Percentiles rank a stretch among this genome's conserved stretches.
phyloP scores from a whole-genome alignment of 2,329 filamentous ascomycete genomes.

The Phaeosphaeriaceae sp. region DNA sequence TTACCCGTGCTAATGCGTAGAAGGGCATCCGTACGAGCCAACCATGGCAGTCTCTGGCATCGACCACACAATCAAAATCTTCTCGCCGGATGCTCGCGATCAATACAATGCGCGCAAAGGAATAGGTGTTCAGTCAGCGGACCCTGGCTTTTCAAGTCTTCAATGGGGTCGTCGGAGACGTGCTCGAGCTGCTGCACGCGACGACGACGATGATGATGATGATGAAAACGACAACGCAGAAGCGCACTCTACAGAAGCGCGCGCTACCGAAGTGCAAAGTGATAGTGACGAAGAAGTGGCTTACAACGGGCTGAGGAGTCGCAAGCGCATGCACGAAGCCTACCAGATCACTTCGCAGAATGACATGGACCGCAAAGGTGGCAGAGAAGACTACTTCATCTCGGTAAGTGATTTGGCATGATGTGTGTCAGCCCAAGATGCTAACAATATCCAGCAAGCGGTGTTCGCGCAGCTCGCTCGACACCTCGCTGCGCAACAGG shows the following conservation, averaged over 20 bases:
- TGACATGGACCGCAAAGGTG: slow-evolving; percentile 65
- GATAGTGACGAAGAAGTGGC: slow-evolving; percentile 50
- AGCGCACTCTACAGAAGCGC: slow-evolving; percentile 9
- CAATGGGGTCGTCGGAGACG: slow-evolving; percentile 29
- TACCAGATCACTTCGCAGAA: slow-evolving; percentile 70
- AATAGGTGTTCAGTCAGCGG: slow-evolving; percentile 62
- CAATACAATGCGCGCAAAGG: slow-evolving; percentile 65
- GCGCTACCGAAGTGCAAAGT: slow-evolving; percentile 17
- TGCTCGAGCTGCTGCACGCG: slow-evolving; percentile 9
- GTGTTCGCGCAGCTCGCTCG: slow-evolving; percentile 47
- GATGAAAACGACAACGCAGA: not conserved
- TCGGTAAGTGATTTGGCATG: slow-evolving; percentile 53
- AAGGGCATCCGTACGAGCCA: slow-evolving; percentile 71
- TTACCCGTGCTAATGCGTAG: slow-evolving; percentile 16
- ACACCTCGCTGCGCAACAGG: slow-evolving; percentile 38
- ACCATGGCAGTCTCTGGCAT: slow-evolving; percentile 72
- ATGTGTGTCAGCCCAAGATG: not conserved
- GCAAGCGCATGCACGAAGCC: slow-evolving; percentile 65
- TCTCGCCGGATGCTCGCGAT: slow-evolving; percentile 65
- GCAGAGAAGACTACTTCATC: slow-evolving; percentile 64
- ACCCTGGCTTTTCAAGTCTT: slow-evolving; percentile 52
- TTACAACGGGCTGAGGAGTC: slow-evolving; percentile 59
- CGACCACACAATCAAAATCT: slow-evolving; percentile 73
- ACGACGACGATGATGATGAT: slow-evolving; percentile 8
- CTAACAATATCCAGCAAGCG: slow-evolving; percentile 22